Conservation (phyloP, 2,329 filamentous ascomycete species). For the Beauveria pseudobassiana region DNA sequence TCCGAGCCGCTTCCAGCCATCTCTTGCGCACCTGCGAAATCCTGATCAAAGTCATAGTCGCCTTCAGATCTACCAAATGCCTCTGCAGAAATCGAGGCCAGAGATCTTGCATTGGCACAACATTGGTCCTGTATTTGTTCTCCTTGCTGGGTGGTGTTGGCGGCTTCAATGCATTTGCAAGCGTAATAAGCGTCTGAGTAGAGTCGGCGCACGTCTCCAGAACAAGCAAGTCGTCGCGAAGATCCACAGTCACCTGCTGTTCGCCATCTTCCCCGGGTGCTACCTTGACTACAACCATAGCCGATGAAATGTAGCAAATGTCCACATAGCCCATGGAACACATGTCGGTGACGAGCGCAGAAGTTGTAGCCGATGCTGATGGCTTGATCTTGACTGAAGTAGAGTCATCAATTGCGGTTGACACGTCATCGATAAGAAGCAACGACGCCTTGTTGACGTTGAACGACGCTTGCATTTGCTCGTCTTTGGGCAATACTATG, state of each 20-base stretch:
- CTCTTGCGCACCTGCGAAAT: slow-evolving; percentile 49
- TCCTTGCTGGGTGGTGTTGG: slow-evolving; percentile 76
- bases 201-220: slow-evolving; percentile 96
- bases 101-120: slow-evolving; percentile 80
- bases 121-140: slow-evolving; percentile 77
- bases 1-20: slow-evolving; percentile 34
- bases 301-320: slow-evolving; percentile 79
- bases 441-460: slow-evolving; percentile 75
- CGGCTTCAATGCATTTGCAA: slow-evolving; percentile 73
- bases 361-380: slow-evolving; percentile 29
- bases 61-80: slow-evolving; percentile 61
- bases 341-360: slow-evolving; percentile 47
- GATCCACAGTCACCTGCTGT: slow-evolving; percentile 68
- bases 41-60: slow-evolving; percentile 55
- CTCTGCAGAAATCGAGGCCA: slow-evolving; percentile 84
- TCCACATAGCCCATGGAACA: slow-evolving; percentile 71
- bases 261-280: slow-evolving; percentile 45
- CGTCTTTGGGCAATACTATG: slow-evolving; percentile 58
- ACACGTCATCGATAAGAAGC: slow-evolving; percentile 71
- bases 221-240: slow-evolving; percentile 79
- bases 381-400: slow-evolving; percentile 15
- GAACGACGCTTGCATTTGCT: slow-evolving; percentile 55
- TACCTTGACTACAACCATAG: slow-evolving; percentile 59
- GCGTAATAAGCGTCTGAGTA: slow-evolving; percentile 78
- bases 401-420: slow-evolving; percentile 19